phyloP scores from a whole-genome alignment of 75 land plant genomes.

The Pseudotsuga menziesii region DNA sequence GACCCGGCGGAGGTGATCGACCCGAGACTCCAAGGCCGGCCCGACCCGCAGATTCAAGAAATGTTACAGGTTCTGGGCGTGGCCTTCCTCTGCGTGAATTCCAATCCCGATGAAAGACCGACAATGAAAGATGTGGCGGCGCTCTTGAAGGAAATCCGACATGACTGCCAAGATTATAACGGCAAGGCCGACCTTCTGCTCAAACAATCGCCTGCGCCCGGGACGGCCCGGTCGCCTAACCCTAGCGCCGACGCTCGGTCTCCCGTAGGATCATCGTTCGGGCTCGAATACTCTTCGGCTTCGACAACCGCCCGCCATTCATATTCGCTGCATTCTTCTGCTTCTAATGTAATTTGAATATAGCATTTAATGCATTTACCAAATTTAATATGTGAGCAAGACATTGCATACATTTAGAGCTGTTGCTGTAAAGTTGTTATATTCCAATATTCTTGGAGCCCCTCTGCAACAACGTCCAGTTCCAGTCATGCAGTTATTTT shows the following conservation, averaged over 20 bases:
- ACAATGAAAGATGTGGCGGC: conserved; percentile 82
- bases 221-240: no score
- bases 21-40: conserved; percentile 36
- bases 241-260: not conserved
- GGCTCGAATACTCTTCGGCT: not conserved
- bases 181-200: not conserved
- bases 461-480: no score
- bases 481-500: no score
- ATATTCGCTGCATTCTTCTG: not conserved
- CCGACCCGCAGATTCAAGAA: conserved; percentile 57
- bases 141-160: conserved; percentile 50
- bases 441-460: no score
- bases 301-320: not conserved
- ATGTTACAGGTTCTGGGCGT: conserved; percentile 66
- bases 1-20: conserved; percentile 66
- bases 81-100: conserved; percentile 61
- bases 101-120: conserved; percentile 54
- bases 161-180: conserved; percentile 13
- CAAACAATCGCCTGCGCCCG: not conserved
- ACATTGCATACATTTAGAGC: no score
- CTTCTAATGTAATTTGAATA: not conserved
- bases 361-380: no score
- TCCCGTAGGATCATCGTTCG: not conserved
- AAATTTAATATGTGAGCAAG: no score
- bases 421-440: no score